phyloP scores from a whole-genome alignment of 2,329 filamentous ascomycete species.

The Fusarium sulawesiense region DNA sequence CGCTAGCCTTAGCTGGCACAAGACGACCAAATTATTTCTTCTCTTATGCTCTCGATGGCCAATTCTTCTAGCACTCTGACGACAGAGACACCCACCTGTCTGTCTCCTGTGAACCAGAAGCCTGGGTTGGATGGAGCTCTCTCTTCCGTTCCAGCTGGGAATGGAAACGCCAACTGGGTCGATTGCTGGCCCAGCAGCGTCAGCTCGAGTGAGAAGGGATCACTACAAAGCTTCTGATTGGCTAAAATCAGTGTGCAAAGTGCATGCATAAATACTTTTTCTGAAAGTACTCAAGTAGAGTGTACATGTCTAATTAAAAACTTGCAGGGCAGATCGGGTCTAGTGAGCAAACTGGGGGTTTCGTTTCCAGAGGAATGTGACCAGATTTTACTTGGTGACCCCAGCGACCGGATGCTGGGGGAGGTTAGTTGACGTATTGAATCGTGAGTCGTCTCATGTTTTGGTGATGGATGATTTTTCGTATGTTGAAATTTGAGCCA shows the following conservation, averaged over 20 bases:
- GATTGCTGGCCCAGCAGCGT: constrained; percentile 34
- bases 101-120: constrained; percentile 4
- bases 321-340: constrained; percentile 32
- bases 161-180: constrained; percentile 10
- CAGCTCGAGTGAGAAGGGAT: constrained; percentile 21
- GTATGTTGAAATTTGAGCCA: background rate
- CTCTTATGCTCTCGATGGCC: no score
- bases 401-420: constrained; percentile 32
- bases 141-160: constrained; percentile 4
- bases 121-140: background rate
- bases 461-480: constrained; percentile 6
- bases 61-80: no score
- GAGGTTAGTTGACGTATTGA: constrained; percentile 13
- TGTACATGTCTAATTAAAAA: constrained; percentile 33
- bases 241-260: constrained; percentile 32
- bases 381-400: constrained; percentile 39
- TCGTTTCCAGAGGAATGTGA: constrained; percentile 46
- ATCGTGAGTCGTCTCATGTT: constrained; percentile 19
- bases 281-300: constrained; percentile 17
- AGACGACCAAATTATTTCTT: no score
- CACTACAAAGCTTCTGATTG: constrained; percentile 17
- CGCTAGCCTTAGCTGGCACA: no score
- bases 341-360: constrained; percentile 24
- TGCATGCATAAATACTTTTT: constrained; percentile 45
- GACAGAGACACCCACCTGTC: background rate